Percentiles rank a stretch among this genome's conserved stretches.
phyloP scores from a whole-genome alignment of 2,329 filamentous ascomycete genomes.

The Fusarium devonianum region DNA sequence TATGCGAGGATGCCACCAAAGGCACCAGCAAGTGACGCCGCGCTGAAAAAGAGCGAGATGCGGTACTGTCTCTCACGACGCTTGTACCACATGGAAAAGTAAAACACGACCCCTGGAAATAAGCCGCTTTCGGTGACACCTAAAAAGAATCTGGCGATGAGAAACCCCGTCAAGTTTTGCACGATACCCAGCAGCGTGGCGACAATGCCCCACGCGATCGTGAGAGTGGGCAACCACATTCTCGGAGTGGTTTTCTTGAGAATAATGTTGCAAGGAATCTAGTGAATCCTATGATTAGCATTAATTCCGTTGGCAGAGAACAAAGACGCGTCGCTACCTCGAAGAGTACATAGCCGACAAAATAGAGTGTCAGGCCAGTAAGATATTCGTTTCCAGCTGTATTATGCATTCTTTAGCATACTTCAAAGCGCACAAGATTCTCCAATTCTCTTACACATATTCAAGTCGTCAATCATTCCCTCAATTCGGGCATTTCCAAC shows the following conservation, averaged over 20 bases:
- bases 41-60: constrained; percentile 63
- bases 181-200: constrained; percentile 59
- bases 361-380: constrained; percentile 71
- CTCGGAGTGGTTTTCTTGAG: constrained; percentile 66
- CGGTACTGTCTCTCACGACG: constrained; percentile 61
- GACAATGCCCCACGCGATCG: constrained; percentile 62
- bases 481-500: constrained; percentile 66
- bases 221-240: constrained; percentile 65
- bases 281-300: background rate
- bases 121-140: constrained; percentile 62
- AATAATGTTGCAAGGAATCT: constrained; percentile 69
- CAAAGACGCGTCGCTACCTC: too few relatives aligned
- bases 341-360: constrained; percentile 66
- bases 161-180: constrained; percentile 58
- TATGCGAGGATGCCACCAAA: constrained; percentile 65
- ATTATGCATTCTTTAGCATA: background rate
- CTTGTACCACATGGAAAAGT: constrained; percentile 64
- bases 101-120: constrained; percentile 60
- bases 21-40: constrained; percentile 61
- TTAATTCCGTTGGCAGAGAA: too few relatives aligned
- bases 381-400: constrained; percentile 69
- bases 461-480: constrained; percentile 58
- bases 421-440: fast-evolving
- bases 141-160: constrained; percentile 62
- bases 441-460: constrained; percentile 55